Evolutionary conservation across 768 basidiomycete species (phyloP), one percentile per base, ranked within the genome.

Genomic region (Plicaturopsis crispa): DNA sequence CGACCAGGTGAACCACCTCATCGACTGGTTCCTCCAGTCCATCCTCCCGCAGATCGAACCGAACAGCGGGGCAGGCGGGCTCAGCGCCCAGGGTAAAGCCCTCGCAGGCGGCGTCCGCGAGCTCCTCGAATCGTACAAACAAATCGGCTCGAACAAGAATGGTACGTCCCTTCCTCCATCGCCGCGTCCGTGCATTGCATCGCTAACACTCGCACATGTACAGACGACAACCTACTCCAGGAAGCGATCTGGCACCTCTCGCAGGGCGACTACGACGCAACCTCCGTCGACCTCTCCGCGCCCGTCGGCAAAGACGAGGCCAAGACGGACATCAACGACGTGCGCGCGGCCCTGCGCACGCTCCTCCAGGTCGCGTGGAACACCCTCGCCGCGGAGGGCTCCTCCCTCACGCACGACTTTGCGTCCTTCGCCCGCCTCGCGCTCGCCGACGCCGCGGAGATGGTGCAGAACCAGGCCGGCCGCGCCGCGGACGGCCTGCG

Each of bases 211-310:
- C 48, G 41, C 19, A 3, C 16, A 3, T 33, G 30, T 41, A 1
- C 38, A 85, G 82, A 66, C 39, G 83, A 84, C 43, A 70, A 82
- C 42, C 41, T 78, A 32, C 51, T 85, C 2, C 84, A 87, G 49
- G 61, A 79, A 42, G 73, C 76, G 4, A 55, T 84, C 24, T 84
- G 75, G 72, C 76, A 83, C 47, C 58, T 86, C 22, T 62, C 67
- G 4, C 62, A 78, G 46, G 72, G 70, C 17, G 75, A 84, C 41
- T 39, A 75, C 24, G 52, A 61, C 12, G 50, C 57, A 1, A 62
- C 69, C 3, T 51, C 56, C 4, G 51, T 71, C 21, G 46, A 56
- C n/a, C 50, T 24, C 19, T 37, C 57, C 4, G 35, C 60, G 22
- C 53, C 58, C 16, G 42, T 61, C 19, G 61, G 72, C 35, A 54